A percentile compares a stretch with the other conserved stretches of the same genome.
Evolutionary conservation across 331 rosid genomes (phyloP).

Genomic region (Quercus phellos): DNA sequence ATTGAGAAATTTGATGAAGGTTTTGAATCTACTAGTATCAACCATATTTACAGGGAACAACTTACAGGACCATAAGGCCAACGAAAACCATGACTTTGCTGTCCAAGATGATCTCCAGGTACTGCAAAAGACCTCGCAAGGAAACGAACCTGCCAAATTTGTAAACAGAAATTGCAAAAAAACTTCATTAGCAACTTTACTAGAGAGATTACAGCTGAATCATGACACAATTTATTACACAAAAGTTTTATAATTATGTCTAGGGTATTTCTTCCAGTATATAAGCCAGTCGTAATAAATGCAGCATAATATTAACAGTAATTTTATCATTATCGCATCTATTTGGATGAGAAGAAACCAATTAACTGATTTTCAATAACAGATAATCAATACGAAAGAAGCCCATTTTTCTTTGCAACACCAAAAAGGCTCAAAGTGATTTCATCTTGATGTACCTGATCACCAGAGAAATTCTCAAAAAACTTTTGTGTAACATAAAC

Average conservation of each 20-base stretch:
- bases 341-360: slow-evolving; percentile 8
- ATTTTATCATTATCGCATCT: slow-evolving; percentile 4
- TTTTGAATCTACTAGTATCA: neutral
- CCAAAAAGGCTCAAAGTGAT: neutral
- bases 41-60: neutral
- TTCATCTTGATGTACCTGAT: slow-evolving; percentile 61
- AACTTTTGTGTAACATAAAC: slow-evolving; percentile 84
- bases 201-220: slow-evolving; percentile 1
- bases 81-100: slow-evolving; percentile 89
- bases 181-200: slow-evolving; percentile 8
- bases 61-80: slow-evolving; percentile 99
- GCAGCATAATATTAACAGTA: slow-evolving; percentile 3
- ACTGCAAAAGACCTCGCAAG: slow-evolving; percentile 84
- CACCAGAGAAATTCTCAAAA: slow-evolving; percentile 83
- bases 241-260: neutral
- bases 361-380: neutral
- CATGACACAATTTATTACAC: neutral
- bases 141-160: slow-evolving; percentile 72
- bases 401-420: neutral
- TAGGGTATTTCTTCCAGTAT: neutral
- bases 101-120: slow-evolving; percentile 95
- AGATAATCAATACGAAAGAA: slow-evolving; percentile 1
- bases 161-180: neutral
- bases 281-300: slow-evolving; percentile 2
- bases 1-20: neutral